phyloP scores from a whole-genome alignment of 495 filamentous ascomycete species.

The Durotheca rogersii region DNA sequence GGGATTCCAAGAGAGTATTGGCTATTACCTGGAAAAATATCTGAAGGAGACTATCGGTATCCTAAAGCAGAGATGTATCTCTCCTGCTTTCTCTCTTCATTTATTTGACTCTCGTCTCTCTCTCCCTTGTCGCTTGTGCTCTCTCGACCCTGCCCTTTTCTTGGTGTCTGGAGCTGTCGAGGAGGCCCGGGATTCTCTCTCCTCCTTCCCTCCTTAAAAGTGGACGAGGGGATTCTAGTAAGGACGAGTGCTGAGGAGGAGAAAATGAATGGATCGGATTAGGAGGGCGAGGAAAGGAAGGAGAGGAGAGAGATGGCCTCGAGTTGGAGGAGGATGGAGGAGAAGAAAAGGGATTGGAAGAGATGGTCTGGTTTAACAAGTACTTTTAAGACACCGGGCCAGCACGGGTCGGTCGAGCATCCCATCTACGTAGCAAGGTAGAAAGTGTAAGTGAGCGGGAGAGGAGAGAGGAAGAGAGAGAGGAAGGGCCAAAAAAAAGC shows the following conservation, averaged over 20 bases:
- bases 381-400: constrained; percentile 51
- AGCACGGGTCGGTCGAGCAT: constrained; percentile 17
- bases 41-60: constrained; percentile 26
- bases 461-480: constrained; percentile 5
- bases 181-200: constrained; percentile 38
- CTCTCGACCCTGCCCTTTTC: constrained; percentile 26
- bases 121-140: constrained; percentile 28
- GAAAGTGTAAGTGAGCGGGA: constrained; percentile 15
- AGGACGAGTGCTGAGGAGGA: constrained; percentile 30
- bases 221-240: constrained; percentile 45
- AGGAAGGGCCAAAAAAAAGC: constrained; percentile 3
- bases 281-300: constrained; percentile 53
- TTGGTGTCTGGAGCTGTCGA: constrained; percentile 29
- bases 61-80: constrained; percentile 24
- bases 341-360: constrained; percentile 57
- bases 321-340: constrained; percentile 57
- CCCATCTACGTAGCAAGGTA: constrained; percentile 16
- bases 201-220: constrained; percentile 47
- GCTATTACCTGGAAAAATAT: constrained; percentile 31
- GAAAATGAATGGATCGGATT: constrained; percentile 59
- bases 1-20: constrained; percentile 29
- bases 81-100: constrained; percentile 28
- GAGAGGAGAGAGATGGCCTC: constrained; percentile 57
- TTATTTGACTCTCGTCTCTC: constrained; percentile 34
- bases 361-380: constrained; percentile 48